Conservation (phyloP, 2,329 filamentous ascomycete genomes). For the Fusarium mangiferae region DNA sequence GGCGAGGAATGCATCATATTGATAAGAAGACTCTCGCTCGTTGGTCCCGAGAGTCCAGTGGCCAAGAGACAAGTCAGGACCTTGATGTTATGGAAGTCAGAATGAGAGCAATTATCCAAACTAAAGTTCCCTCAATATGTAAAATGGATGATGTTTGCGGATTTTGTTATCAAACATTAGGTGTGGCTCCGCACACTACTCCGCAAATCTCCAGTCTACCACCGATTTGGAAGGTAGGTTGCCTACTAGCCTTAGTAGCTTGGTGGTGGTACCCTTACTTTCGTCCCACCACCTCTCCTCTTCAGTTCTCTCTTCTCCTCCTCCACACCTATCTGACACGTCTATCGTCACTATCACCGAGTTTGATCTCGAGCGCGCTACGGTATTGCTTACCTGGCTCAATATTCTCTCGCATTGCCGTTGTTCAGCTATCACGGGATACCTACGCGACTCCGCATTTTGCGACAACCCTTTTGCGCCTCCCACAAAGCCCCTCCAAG, state of each 20-base stretch:
- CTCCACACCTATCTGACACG: constrained; percentile 10
- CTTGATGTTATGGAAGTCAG: not conserved
- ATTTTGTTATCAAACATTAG: not conserved
- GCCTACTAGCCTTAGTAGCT: constrained; percentile 3
- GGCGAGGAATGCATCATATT: not conserved
- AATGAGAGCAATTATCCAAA: not conserved
- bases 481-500: constrained; percentile 19
- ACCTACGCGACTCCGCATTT: not conserved
- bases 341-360: constrained; percentile 4
- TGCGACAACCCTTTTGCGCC: constrained; percentile 23
- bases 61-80: not conserved
- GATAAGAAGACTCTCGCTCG: not conserved
- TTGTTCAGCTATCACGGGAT: not conserved
- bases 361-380: constrained; percentile 11
- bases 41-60: too few species aligned
- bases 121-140: not conserved
- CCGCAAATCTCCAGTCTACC: constrained; percentile 32
- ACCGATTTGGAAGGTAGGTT: constrained; percentile 43
- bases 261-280: constrained; percentile 21
- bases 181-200: constrained; percentile 3
- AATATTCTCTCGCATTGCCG: not conserved
- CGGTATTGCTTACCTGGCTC: constrained; percentile 5
- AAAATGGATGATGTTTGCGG: not conserved
- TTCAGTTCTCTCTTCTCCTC: constrained; percentile 16
- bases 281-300: constrained; percentile 22